Base-by-base conservation (phyloP, 768 basidiomycete species). In the Candolleomyces efflorescens region DNA sequence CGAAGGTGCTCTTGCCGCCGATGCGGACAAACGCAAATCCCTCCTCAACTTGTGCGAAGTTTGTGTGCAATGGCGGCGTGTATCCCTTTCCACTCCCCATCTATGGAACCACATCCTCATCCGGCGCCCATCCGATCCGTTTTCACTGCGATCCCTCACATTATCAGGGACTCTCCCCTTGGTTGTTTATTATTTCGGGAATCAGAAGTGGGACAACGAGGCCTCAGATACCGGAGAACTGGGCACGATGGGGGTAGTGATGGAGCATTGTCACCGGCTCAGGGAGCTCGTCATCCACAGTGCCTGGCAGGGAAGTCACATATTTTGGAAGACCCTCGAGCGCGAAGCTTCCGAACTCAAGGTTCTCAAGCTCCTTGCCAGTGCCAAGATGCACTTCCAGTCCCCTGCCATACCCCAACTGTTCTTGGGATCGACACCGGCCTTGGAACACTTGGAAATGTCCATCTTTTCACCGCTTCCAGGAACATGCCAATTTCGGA, bases 81-180 rank as follows among this genome's bases (percentile, higher is more conserved):
- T 60, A 9, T 38, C 38, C n/a, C 44, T 56, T 13, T 45, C 59
- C 36, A 56, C 59, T 12, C 59, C 51, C 3, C 32, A 24, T 24
- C 55, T 60, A 2, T 60, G 59, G 59, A 53, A 52, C 18, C 46
- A 37, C 39, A 60, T 60, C 38, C 46, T 18, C 24, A 48, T 48
- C 13, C 13, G 46, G 9, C 18, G 46, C 46, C 24, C 46, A 20
- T 48, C 46, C 46, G 46, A 48, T 22, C 46, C n/a, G 10, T 13
- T 24, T 13, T 17, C 46, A 26, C 3, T 48, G 23, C 17, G 46
- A 26, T 48, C 38, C 47, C 24, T 48, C 13, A 12, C 24, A 1
- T 51, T 67, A 67, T 56, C 56, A 69, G 41, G 63, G 55, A 39
- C 22, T 55, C 7, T 55, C 13, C 46, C 46, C 1, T 24, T 48